These are phyloP conservation scores for Pythium dissimile DNA, from an alignment of 352 stramenopile genomes.

Conservation along the genomic window DNA sequence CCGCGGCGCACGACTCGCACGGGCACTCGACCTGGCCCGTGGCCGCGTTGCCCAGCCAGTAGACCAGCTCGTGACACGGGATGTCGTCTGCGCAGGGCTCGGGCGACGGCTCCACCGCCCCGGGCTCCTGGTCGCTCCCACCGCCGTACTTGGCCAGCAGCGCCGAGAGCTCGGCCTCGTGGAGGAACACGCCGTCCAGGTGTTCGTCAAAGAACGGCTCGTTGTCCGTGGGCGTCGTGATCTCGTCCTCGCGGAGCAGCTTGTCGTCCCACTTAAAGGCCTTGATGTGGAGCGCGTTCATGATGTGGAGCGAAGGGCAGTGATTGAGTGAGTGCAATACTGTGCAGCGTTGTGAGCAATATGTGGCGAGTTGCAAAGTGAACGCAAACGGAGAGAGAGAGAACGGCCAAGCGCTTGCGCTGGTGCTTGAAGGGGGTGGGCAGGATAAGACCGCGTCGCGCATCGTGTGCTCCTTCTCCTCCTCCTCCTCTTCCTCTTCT, in stretches of 20 bases:
- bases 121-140: neutral
- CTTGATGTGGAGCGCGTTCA: slow-evolving; percentile 10
- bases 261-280: neutral
- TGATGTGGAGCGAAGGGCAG: neutral
- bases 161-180: neutral
- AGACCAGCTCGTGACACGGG: slow-evolving; percentile 21
- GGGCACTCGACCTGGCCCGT: slow-evolving; percentile 19
- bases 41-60: slow-evolving; percentile 17
- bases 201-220: slow-evolving; percentile 11
- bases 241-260: slow-evolving; percentile 5
- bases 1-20: slow-evolving; percentile 1
- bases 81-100: slow-evolving; percentile 25
- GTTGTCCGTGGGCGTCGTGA: slow-evolving; percentile 5
- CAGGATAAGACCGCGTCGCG: no score
- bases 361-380: neutral
- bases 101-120: slow-evolving; percentile 4
- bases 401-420: no score
- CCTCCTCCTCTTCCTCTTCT: no score
- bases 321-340: neutral
- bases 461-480: no score
- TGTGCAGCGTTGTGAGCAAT: neutral
- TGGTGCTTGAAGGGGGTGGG: no score
- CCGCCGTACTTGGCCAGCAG: slow-evolving; percentile 1
- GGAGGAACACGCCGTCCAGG: slow-evolving; percentile 4
- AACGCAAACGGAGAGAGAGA: neutral